Evolutionary conservation across 1,139 yeast species (phyloP).

Genomic region (Yamadazyma sp.): DNA sequence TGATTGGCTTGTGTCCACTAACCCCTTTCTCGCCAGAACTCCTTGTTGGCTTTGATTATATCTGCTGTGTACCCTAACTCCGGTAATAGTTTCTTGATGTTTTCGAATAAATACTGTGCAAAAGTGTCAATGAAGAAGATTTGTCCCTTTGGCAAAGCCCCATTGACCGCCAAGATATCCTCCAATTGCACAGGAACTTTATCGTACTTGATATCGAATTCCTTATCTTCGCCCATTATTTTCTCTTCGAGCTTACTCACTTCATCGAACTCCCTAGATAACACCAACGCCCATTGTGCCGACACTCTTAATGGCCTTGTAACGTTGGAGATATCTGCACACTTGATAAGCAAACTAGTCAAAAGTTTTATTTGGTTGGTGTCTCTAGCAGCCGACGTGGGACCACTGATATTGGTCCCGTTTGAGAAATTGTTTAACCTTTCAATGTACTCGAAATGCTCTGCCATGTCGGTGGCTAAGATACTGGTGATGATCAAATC

Average conservation of each 20-base stretch:
- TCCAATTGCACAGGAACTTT: constrained; percentile 32
- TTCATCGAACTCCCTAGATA: constrained; percentile 76
- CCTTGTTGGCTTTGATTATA: constrained; percentile 45
- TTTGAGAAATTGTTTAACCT: constrained; percentile 27
- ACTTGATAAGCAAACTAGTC: constrained; percentile 72
- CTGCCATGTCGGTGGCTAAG: constrained; percentile 93
- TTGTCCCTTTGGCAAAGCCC: constrained; percentile 70
- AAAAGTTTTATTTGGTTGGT: constrained; percentile 46
- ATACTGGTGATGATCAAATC: constrained; percentile 49
- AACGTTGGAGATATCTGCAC: constrained; percentile 94
- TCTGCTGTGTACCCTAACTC: constrained; percentile 54
- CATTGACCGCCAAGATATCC: constrained; percentile 43
- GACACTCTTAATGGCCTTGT: constrained; percentile 76
- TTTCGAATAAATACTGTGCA: constrained; percentile 73
- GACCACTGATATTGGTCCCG: background rate
- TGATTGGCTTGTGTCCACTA: background rate
- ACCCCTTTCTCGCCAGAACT: constrained; percentile 35
- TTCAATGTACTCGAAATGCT: constrained; percentile 73
- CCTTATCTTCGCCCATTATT: constrained; percentile 18
- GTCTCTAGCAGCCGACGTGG: constrained; percentile 8
- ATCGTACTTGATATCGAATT: constrained; percentile 27
- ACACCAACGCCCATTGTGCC: constrained; percentile 81
- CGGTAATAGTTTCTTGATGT: constrained; percentile 59
- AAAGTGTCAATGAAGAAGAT: constrained; percentile 79
- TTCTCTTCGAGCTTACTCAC: constrained; percentile 55